Base-by-base conservation (phyloP, 805 yeast species). In the Monosporozyma unispora region DNA sequence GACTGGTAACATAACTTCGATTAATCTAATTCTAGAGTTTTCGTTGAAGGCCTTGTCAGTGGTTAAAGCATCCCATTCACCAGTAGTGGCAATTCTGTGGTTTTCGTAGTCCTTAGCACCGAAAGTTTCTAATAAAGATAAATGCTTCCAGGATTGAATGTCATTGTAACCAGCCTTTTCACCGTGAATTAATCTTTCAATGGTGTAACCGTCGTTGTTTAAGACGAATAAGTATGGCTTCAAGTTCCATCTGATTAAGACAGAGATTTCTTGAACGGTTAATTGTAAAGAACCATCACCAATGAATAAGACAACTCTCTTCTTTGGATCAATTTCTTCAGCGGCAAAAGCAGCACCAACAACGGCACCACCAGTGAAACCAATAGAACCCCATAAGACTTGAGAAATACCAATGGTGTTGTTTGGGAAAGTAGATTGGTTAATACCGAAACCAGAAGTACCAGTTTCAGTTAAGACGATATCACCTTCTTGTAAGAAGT, bases 281-380 rank as follows among this genome's bases (percentile, higher is more conserved):
- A 82, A 74, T 70, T 82, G 88, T 59, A 82, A 72, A 43, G 87
- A 82, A 66, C 88, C 88, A 66, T 82, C 88, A 71, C 88, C 88
- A 56, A 81, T 78, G 64, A 82, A 82, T 52, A 82, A 69, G 52
- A 81, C 73, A 48, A 79, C 84, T 74, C 87, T 78, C 68, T 74
- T 79, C 52, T 64, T 62, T 55, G 80, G 80, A 61, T 79, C 79
- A 50, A 79, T 60, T 66, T 82, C 87, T 61, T 78, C 77, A 56
- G 82, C 79, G 23, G 85, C 87, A 69, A 80, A 76, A 40, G 77
- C 78, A 44, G 87, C 87, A 65, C 87, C 87, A 52, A 78, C 66
- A 22, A 81, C 71, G 44, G 86, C 80, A 65, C 87, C 87, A 51
- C 80, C 78, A 46, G 87, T 72, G 70, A 69, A 81, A 60, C 88